Evolutionary conservation across 352 stramenopile species (phyloP).

Genomic region (Lagenidium giganteum): DNA sequence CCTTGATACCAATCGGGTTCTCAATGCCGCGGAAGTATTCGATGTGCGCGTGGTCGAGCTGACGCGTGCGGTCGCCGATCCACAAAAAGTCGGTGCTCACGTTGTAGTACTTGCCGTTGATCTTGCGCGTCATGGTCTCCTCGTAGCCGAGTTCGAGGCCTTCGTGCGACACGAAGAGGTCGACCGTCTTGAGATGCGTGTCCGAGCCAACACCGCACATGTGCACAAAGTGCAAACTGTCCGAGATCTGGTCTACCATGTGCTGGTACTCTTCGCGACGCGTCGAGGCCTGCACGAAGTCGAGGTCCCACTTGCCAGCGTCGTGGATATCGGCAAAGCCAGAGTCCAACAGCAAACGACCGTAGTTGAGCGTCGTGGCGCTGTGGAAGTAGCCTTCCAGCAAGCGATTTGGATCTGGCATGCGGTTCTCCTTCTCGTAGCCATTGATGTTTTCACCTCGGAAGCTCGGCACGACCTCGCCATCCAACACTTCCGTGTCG

Average conservation of each 20-base stretch:
- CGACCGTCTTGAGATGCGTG: constrained; percentile 90
- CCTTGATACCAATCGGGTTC: constrained; percentile 98
- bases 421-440: constrained; percentile 89
- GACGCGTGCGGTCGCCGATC: constrained; percentile 97
- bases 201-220: constrained; percentile 93
- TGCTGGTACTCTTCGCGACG: constrained; percentile 92
- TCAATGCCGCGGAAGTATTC: constrained; percentile 98
- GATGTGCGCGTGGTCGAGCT: constrained; percentile 97
- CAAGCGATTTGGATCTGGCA: constrained; percentile 93
- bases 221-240: constrained; percentile 95
- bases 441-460: constrained; percentile 98
- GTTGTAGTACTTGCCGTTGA: constrained; percentile 96
- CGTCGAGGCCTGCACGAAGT: constrained; percentile 96
- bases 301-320: constrained; percentile 97
- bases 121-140: constrained; percentile 94
- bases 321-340: constrained; percentile 97
- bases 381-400: constrained; percentile 97
- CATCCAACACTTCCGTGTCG: constrained; percentile 92
- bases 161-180: constrained; percentile 99
- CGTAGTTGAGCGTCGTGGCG: constrained; percentile 97
- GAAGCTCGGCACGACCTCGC: constrained; percentile 94
- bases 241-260: constrained; percentile 96
- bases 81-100: constrained; percentile 98
- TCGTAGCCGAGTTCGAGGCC: constrained; percentile 98
- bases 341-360: constrained; percentile 91